phyloP scores from a whole-genome alignment of 306 rosid species.

The Cucumis cinereus region DNA sequence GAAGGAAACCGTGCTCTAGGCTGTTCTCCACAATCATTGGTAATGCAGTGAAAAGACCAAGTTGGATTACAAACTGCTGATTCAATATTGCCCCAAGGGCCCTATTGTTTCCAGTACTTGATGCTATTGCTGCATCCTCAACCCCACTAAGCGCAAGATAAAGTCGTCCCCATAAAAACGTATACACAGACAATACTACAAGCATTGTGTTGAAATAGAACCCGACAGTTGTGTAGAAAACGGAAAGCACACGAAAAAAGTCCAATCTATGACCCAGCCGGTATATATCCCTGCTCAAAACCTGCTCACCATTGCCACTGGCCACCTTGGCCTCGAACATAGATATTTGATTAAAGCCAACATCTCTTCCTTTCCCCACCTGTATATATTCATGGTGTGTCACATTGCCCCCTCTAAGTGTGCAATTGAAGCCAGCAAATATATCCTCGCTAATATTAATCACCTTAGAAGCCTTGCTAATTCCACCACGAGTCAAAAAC shows the following conservation, averaged over 20 bases:
- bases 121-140: constrained; percentile 20
- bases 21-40: constrained; percentile 88
- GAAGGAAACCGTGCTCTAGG: constrained; percentile 88
- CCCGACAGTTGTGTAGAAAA: constrained; percentile 78
- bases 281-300: constrained; percentile 82
- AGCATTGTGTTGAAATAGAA: constrained; percentile 71
- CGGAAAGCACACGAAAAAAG: constrained; percentile 92
- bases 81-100: constrained; percentile 71
- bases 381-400: constrained; percentile 95
- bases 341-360: constrained; percentile 82
- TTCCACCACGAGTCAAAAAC: constrained; percentile 80
- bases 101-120: constrained; percentile 33
- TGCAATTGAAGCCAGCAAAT: constrained; percentile 94
- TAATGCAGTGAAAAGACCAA: constrained; percentile 82
- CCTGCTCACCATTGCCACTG: constrained; percentile 97
- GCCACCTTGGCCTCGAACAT: constrained; percentile 95
- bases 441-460: constrained; percentile 96
- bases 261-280: constrained; percentile 94
- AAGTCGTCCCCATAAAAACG: constrained; percentile 92
- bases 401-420: constrained; percentile 86
- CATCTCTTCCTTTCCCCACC: constrained; percentile 97
- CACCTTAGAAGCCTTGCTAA: constrained; percentile 88
- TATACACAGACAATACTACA: constrained; percentile 52
- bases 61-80: constrained; percentile 86
- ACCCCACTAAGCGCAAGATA: constrained; percentile 90